Base-by-base conservation (phyloP, 2,329 filamentous ascomycete species). In the Fusarium pseudoanthophilum region DNA sequence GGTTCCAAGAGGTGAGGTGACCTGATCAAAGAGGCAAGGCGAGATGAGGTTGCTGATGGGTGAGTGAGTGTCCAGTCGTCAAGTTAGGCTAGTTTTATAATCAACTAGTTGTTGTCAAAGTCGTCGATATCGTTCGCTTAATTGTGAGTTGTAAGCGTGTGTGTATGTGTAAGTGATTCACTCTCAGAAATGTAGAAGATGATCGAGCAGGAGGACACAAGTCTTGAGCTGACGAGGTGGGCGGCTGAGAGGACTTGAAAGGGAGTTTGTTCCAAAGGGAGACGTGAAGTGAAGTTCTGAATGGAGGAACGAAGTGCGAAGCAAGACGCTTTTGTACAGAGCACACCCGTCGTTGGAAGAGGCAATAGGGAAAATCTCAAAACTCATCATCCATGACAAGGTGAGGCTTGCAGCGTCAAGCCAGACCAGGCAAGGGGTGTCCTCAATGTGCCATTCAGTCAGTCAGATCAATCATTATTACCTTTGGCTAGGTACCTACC, bases 241-340 rank as follows among this genome's bases (percentile, higher is more conserved):
- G 55, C 52, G 51, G 58, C 36, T 48, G 42, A 53, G 55, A 46
- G 48, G 43, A 64, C 69, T 73, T 73, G 43, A 73, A 60, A 65
- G 52, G 48, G 53, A 73, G 51, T 67, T 34, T 63, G 65, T 60
- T 67, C 39, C 65, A 67, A 71, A 73, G 70, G 70, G 70, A 73
- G 71, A 73, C 65, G 46, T 73, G 66, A 66, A 53, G 43, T 69
- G 62, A 73, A 62, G 62, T 73, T 74, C 58, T 72, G 64, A 49
- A 55, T 62, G 46, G 60, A 75, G 71, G 60, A 63, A 74, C 63
- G 48, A 66, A 56, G 73, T 60, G 73, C 73, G 73, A 77, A 65
- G 59, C 49, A 71, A 53, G 71, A 71, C 68, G 71, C 73, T 77
- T 77, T 77, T 77, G 75, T 77, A 77, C 61, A 69, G 60, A 63